phyloP scores from a whole-genome alignment of 257 asterid genomes.

The Mentha longifolia region DNA sequence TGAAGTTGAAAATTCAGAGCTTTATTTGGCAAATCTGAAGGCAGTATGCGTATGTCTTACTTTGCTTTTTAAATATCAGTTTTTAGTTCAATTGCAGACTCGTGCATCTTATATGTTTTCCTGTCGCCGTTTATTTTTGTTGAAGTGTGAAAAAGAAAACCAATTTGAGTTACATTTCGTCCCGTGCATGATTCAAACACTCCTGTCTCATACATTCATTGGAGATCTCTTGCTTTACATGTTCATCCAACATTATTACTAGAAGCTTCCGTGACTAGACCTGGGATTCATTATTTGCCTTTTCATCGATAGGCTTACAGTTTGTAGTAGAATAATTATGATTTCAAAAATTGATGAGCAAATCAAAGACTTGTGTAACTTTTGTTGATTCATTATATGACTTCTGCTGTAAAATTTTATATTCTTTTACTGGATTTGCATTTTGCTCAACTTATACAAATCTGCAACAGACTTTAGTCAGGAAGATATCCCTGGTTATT shows the following conservation, averaged over 20 bases:
- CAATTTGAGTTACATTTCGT: background rate
- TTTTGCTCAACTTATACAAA: background rate
- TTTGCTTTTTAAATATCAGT: constrained; percentile 21
- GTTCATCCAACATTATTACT: constrained; percentile 1
- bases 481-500: constrained; percentile 14
- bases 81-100: constrained; percentile 24
- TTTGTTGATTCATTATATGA: background rate
- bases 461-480: background rate
- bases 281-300: background rate
- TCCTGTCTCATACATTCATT: background rate
- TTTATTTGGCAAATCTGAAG: constrained; percentile 66
- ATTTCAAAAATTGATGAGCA: background rate
- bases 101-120: constrained; percentile 20
- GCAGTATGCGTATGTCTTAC: constrained; percentile 70
- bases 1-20: constrained; percentile 77
- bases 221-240: constrained; percentile 17
- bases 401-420: background rate
- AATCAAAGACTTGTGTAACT: background rate
- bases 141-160: background rate
- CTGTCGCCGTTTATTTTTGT: background rate
- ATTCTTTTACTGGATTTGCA: background rate
- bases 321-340: background rate
- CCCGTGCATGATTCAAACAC: background rate
- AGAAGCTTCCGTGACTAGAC: background rate
- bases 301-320: background rate